A percentile compares a stretch with the other conserved stretches of the same genome.
Conservation (phyloP, 768 basidiomycete genomes). For the Pulveroboletus sp. region DNA sequence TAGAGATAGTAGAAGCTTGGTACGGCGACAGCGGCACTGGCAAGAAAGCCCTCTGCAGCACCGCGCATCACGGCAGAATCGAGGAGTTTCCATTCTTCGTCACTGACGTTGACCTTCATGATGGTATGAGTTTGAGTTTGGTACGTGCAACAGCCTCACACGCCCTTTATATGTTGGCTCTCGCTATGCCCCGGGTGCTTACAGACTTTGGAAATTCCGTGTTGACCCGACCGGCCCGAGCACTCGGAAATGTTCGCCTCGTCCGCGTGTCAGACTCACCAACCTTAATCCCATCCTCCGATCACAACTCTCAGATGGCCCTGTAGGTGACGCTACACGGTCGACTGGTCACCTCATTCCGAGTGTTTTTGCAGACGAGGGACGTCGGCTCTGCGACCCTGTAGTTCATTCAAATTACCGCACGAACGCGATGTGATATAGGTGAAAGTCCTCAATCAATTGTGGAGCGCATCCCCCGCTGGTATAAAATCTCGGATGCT, state of each 20-base stretch:
- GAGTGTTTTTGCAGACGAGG: too few species aligned
- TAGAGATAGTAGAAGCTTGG: constrained; percentile 50
- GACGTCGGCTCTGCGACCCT: too few species aligned
- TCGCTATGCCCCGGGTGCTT: not conserved
- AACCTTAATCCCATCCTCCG: too few species aligned
- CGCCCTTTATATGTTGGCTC: too few species aligned
- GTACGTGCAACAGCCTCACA: too few species aligned
- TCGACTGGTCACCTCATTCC: too few species aligned
- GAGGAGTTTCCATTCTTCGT: constrained; percentile 53
- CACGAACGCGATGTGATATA: constrained; percentile 4
- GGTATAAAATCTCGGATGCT: constrained; percentile 5
- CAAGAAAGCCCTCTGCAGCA: constrained; percentile 50
- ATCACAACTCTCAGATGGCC: too few species aligned
- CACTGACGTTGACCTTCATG: constrained; percentile 29
- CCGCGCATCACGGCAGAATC: constrained; percentile 55
- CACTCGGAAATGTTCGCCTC: too few species aligned
- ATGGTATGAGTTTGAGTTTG: not conserved
- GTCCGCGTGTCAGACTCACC: too few species aligned
- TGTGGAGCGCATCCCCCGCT: not conserved
- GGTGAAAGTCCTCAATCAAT: not conserved
- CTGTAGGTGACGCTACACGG: too few species aligned
- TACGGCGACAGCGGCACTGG: constrained; percentile 44
- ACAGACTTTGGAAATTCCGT: not conserved
- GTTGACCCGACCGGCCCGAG: not conserved
- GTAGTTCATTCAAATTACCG: not conserved